Evolutionary conservation across 2,329 filamentous ascomycete genomes (phyloP), one percentile per base, ranked within the genome.

Genomic region (Tolypocladium sp.): DNA sequence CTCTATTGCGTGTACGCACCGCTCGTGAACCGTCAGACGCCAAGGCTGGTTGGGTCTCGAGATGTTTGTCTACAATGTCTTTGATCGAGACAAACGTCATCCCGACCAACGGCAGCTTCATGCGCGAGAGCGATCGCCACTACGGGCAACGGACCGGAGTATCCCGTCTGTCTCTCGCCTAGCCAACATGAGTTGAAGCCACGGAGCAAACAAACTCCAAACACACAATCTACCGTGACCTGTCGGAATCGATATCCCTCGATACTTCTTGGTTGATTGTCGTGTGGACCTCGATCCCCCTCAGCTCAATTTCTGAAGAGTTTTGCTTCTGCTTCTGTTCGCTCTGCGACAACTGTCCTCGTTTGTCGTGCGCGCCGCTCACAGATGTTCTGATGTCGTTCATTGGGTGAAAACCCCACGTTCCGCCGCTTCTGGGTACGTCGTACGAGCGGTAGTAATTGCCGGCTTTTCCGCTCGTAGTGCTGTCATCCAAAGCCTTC

Each of bases 261-360:
- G 61, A 63, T 15, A 63, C 51, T 46, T 62, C 58, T 37, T 61
- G 62, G 35, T 63, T 58, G 12, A 63, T 63, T 15, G 59, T 61
- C 2, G 60, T 62, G 27, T 59, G 62, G 17, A 61, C 62, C 46
- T 63, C 62, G 12, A 63, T 61, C 15, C 62, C 62, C 57, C 59
- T 62, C 52, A 63, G 59, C 54, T 62, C 60, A 46, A 63, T 51
- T 33, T 63, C 58, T 10, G 60, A 63, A 33, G 60, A 63, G 49
- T 58, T 63, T 33, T 57, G 55, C 22, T n/a, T 42, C 22, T 57
- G 55, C 38, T 41, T 41, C 38, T 7, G 38, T 9, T 20, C 38
- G 38, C 38, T 9, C 15, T 7, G 38, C 37, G 37, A 38, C 37
- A 15, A 10, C 38, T 41, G 38, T 41, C 38, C 38, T 20, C 38